phyloP scores from a whole-genome alignment of 2,329 filamentous ascomycete species.

The Cladophialophora immunda region DNA sequence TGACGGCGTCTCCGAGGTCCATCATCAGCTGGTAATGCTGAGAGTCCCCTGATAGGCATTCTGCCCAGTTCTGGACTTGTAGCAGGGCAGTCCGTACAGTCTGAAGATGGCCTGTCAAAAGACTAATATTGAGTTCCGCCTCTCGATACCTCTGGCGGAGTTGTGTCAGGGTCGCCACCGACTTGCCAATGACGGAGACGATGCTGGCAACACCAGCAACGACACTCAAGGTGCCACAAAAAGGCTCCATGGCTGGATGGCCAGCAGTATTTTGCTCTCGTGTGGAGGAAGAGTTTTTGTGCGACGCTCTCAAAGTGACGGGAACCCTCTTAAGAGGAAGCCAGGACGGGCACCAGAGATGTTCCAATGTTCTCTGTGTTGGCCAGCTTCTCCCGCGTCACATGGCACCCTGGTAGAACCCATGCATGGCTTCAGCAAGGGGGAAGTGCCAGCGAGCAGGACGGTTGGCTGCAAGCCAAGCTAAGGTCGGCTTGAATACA shows the following conservation, averaged over 20 bases:
- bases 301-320: background rate
- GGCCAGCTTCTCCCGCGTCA: background rate
- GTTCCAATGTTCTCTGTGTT: background rate
- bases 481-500: background rate
- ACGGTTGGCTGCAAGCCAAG: constrained; percentile 4
- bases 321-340: background rate
- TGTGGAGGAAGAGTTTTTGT: background rate
- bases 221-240: constrained; percentile 30
- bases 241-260: constrained; percentile 25
- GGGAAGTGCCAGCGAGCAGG: background rate
- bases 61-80: constrained; percentile 37
- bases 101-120: constrained; percentile 37
- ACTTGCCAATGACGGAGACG: constrained; percentile 35
- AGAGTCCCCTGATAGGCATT: constrained; percentile 24
- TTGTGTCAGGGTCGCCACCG: constrained; percentile 30
- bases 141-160: constrained; percentile 36
- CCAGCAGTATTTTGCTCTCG: background rate
- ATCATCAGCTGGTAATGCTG: constrained; percentile 36
- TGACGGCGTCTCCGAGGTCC: constrained; percentile 37
- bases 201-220: constrained; percentile 35
- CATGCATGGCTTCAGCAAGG: background rate
- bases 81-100: constrained; percentile 37
- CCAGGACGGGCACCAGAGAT: background rate
- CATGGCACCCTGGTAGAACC: background rate
- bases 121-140: constrained; percentile 35